Base-by-base conservation (phyloP, 305 asterid genomes). In the Fraxinus velutina region DNA sequence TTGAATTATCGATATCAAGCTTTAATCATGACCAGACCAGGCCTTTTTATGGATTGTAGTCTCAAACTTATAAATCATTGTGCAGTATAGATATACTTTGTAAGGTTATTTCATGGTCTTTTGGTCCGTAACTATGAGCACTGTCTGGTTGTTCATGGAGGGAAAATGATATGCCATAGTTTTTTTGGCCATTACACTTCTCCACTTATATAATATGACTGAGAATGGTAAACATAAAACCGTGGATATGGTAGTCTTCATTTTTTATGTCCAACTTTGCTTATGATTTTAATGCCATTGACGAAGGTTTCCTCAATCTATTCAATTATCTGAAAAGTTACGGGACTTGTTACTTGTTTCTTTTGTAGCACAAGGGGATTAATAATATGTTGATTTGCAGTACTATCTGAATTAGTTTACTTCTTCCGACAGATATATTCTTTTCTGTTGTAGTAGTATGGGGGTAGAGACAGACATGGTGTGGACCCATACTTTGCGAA, bases 81-180 rank as follows among this genome's bases (percentile, higher is more conserved):
- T 64, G 73, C 73, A 8, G 34, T 7, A 10, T 64, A 75, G 79
- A n/a, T 70, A 78, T 64, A 62, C 78, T 22, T 27, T 37, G 6
- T 30, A 34, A 72, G 57, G 75, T 72, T 24, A 70, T 52, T 75
- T 50, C 73, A 60, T 76, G 66, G 42, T 74, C 73, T 44, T 80
- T 64, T 84, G 80, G 78, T 22, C 32, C 29, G 32, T 44, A 68
- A 55, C 32, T 52, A 62, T 29, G 44, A 75, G 76, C 50, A 33
- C 73, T 36, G 27, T 10, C 36, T 60, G 60, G 84, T 32, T 74
- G 71, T 52, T 73, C 5, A 17, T 27, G 33, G 19, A 83, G 17
- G 71, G 57, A 77, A 66, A 27, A 73, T 17, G 62, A 21, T 83
- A 80, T 80, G 9, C 80, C 44, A 44, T 84, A 12, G 50, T 70